Percentiles rank a stretch among this genome's conserved stretches.
phyloP scores from a whole-genome alignment of 495 filamentous ascomycete species.

The Xylaria scruposa region DNA sequence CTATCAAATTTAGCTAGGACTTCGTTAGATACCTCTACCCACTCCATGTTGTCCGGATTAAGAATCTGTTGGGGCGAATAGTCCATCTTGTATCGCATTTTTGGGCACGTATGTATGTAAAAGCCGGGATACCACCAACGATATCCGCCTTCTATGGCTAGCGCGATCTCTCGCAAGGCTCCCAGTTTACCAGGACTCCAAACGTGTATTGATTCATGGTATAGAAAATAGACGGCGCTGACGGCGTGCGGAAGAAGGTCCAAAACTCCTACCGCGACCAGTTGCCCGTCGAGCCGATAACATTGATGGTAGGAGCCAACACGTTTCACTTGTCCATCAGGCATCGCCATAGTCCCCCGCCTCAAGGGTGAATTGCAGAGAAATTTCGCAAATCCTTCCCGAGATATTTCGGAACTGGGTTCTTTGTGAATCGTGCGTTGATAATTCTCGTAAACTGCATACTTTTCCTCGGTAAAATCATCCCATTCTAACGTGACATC shows the following conservation, averaged over 20 bases:
- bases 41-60: constrained; percentile 76
- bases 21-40: constrained; percentile 76
- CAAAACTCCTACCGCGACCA: constrained; percentile 88
- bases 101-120: constrained; percentile 59
- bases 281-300: constrained; percentile 86
- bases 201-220: constrained; percentile 80
- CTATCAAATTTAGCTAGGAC: constrained; percentile 67
- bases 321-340: constrained; percentile 60
- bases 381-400: constrained; percentile 77
- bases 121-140: constrained; percentile 62
- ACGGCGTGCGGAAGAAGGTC: constrained; percentile 87
- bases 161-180: constrained; percentile 81
- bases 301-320: constrained; percentile 95
- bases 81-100: constrained; percentile 81
- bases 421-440: constrained; percentile 84
- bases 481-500: constrained; percentile 81
- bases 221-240: constrained; percentile 94
- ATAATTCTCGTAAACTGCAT: constrained; percentile 81
- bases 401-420: constrained; percentile 67
- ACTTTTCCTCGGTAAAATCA: constrained; percentile 88
- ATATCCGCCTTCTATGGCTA: constrained; percentile 79
- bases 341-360: constrained; percentile 50
- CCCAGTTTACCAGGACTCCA: constrained; percentile 89
- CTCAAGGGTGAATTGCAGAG: constrained; percentile 81
- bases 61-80: constrained; percentile 85